phyloP scores from a whole-genome alignment of 2,329 filamentous ascomycete species.

The Penicillium capsulatum region DNA sequence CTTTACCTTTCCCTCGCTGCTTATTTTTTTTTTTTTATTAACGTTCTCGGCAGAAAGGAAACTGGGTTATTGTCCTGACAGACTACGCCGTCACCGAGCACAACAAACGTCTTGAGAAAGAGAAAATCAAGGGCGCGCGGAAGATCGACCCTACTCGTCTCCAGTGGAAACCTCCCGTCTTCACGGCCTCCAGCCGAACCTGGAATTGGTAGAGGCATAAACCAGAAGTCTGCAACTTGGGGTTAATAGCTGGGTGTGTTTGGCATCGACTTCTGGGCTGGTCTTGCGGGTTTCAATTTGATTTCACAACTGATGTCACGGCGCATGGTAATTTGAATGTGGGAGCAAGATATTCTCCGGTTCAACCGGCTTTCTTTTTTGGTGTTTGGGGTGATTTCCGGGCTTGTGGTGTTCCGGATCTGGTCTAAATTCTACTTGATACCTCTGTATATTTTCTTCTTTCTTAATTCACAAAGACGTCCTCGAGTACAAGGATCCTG shows the following conservation, averaged over 20 bases:
- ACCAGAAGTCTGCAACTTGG: too few relatives aligned
- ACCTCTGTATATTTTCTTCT: slow-evolving; percentile 7
- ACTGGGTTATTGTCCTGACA: slow-evolving; percentile 92
- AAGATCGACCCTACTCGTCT: slow-evolving; percentile 73
- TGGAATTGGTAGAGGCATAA: slow-evolving; percentile 76
- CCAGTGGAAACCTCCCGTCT: slow-evolving; percentile 94
- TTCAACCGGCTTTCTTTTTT: slow-evolving; percentile 2
- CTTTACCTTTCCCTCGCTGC: not conserved
- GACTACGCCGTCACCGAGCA: slow-evolving; percentile 69
- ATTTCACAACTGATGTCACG: too few relatives aligned
- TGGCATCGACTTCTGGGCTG: not conserved
- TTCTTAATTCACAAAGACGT: not conserved
- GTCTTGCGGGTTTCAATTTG: too few relatives aligned
- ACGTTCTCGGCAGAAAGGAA: slow-evolving; percentile 60
- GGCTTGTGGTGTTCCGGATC: slow-evolving; percentile 7
- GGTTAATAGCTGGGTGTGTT: not conserved
- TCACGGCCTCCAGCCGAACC: slow-evolving; percentile 80
- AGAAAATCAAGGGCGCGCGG: slow-evolving; percentile 69
- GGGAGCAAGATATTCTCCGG: too few relatives aligned
- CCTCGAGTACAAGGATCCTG: too few relatives aligned
- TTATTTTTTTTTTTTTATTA: slow-evolving; percentile 14
- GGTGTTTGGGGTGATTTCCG: slow-evolving; percentile 6
- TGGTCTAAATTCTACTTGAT: slow-evolving; percentile 9
- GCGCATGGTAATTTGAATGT: not conserved
- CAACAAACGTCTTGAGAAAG: slow-evolving; percentile 70